phyloP scores from a whole-genome alignment of 2,329 filamentous ascomycete genomes.

The Fusarium pseudonygamai region DNA sequence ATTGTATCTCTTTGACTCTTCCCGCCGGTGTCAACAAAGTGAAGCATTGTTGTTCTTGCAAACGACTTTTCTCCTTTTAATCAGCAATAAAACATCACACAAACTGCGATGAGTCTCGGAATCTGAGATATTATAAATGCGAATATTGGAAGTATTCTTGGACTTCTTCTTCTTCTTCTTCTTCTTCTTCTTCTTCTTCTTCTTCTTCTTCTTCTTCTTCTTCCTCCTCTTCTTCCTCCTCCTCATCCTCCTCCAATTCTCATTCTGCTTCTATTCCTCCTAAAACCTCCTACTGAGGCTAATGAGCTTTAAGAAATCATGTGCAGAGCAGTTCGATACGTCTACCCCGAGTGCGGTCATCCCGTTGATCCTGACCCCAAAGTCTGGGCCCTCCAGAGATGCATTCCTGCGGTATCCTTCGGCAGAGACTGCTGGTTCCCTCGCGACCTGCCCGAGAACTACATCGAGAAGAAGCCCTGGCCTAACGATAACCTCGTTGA shows the following conservation, averaged over 20 bases:
- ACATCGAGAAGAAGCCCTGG: constrained; percentile 17
- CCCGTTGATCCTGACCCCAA: constrained; percentile 4
- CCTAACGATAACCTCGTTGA: neutral
- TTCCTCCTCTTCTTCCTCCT: neutral
- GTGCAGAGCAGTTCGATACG: constrained; percentile 38
- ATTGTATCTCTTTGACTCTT: constrained; percentile 5
- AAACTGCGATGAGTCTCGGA: neutral
- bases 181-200: neutral
- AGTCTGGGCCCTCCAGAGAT: constrained; percentile 28
- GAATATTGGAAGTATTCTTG: neutral
- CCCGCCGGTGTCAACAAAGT: neutral
- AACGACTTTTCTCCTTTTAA: neutral
- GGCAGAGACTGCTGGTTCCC: constrained; percentile 38
- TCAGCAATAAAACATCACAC: neutral
- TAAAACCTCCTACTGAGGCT: neutral
- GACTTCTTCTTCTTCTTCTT: neutral
- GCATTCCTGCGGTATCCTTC: constrained; percentile 3
- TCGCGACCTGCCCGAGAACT: neutral
- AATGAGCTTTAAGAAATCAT: constrained; percentile 15
- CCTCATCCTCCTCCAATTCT: too few species aligned
- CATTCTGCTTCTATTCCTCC: too few species aligned
- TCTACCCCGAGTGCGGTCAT: constrained; percentile 39
- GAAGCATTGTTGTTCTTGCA: constrained; percentile 10
- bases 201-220: neutral
- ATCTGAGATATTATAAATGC: neutral